These are phyloP conservation scores for Taphrina populina DNA, from an alignment of 1,139 yeast species.

Conservation along the genomic window DNA sequence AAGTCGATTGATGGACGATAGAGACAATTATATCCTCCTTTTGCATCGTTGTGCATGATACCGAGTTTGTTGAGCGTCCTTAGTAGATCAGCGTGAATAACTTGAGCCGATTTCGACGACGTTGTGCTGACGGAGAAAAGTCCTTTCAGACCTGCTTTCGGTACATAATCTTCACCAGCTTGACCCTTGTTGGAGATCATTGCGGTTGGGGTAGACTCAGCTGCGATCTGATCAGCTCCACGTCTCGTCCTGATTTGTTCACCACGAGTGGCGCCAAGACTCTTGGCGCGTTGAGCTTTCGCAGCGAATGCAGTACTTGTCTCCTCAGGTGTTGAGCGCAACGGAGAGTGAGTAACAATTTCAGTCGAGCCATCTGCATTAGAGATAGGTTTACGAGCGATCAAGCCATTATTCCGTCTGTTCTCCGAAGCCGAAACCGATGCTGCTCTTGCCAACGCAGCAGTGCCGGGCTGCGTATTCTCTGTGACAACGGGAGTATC, in stretches of 20 bases:
- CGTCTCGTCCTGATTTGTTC: constrained; percentile 24
- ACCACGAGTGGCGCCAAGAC: constrained; percentile 26
- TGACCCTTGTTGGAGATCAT: not conserved
- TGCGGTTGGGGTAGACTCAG: not conserved
- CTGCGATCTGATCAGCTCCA: not conserved
- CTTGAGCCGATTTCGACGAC: constrained; percentile 85
- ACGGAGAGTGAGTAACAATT: not conserved
- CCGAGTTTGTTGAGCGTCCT: constrained; percentile 73
- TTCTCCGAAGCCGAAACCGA: constrained; percentile 15
- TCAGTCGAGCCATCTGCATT: not conserved
- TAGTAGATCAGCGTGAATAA: constrained; percentile 80
- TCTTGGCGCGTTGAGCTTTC: constrained; percentile 27
- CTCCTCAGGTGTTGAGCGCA: not conserved
- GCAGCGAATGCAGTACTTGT: not conserved
- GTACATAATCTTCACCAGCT: constrained; percentile 24
- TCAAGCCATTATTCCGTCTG: constrained; percentile 7
- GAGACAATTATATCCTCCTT: constrained; percentile 88
- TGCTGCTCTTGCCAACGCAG: constrained; percentile 15
- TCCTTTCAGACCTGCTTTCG: constrained; percentile 63
- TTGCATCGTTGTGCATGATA: constrained; percentile 82
- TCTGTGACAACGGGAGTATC: not conserved
- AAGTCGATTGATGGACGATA: constrained; percentile 53
- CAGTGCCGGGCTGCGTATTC: constrained; percentile 1
- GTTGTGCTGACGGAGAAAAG: constrained; percentile 95
- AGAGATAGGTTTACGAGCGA: not conserved